phyloP scores from a whole-genome alignment of 2,329 filamentous ascomycete species.

The Pseudocercospora eumusae region DNA sequence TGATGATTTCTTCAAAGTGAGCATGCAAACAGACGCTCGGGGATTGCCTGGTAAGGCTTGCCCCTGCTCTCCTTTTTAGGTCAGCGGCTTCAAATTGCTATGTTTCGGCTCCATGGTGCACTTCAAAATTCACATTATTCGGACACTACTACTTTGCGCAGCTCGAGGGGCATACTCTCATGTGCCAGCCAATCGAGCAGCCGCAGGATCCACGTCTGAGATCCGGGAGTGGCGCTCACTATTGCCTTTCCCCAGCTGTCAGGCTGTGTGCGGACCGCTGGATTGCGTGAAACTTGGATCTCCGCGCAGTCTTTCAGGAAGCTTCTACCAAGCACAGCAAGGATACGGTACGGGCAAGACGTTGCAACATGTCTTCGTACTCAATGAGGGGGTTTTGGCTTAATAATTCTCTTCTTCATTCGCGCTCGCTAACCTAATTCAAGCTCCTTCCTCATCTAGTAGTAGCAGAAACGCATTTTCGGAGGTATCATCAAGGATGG shows the following conservation, averaged over 20 bases:
- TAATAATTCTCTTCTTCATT: background rate
- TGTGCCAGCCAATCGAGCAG: background rate
- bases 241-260: conserved; percentile 6
- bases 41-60: conserved; percentile 4
- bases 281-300: conserved; percentile 2
- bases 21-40: background rate
- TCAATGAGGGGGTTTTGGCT: background rate
- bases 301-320: background rate
- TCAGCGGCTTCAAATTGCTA: background rate
- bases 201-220: background rate
- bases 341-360: background rate
- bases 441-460: conserved; percentile 1
- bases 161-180: background rate
- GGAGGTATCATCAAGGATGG: conserved; percentile 2
- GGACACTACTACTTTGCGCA: background rate
- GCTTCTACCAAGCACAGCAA: background rate
- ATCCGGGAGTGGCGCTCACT: conserved; percentile 7
- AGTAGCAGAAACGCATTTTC: background rate
- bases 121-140: background rate
- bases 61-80: conserved; percentile 1
- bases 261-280: conserved; percentile 3
- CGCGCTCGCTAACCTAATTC: background rate
- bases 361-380: conserved; percentile 2
- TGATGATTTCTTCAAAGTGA: background rate
- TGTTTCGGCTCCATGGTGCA: background rate